Evolutionary conservation across 2,329 filamentous ascomycete genomes (phyloP), one percentile per base, ranked within the genome.

Genomic region (Diplodia sapinea): DNA sequence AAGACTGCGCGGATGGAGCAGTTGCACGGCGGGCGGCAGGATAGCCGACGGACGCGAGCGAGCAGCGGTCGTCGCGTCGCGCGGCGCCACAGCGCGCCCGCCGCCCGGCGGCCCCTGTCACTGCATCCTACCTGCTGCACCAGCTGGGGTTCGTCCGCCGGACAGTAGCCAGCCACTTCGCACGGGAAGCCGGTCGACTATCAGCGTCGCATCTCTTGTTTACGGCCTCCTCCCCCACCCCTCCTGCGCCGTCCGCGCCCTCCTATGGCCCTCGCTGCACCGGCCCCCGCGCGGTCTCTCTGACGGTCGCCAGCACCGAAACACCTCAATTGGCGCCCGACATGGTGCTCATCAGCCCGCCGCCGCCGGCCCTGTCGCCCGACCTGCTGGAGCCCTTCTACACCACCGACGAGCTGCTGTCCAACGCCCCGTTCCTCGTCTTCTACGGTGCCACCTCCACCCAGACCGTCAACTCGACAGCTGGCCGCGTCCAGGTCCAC

Each of bases 381-480:
- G 91, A 94, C 79, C 86, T 91, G 78, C 87, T 97, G 79, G 89
- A 88, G 76, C 91, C 97, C 75, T 98, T 96, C 85, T 91, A 96
- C 81, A 89, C 93, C 73, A 90, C 89, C 78, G 95, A 99, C 80
- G 88, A 92, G 69, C 83, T 94, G 71, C 89, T 96, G 67, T 90
- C 90, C 79, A 87, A 94, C 81, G 85, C 93, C 70, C 89, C 94
- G 63, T 85, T 98, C 73, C 85, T 98, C 72, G 86, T 97, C 79
- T 97, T 98, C 84, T 92, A 97, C 79, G 94, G 94, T 15, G 88
- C 93, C 17, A 94, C 94, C 56, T 93, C 94, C 36, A 96, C 93
- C 52, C 89, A 92, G 74, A 96, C 96, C 80, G 91, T 91, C 72
- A 92, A 89, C 59, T 88, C 89, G 75, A 96, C 93, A 80, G 94